These are phyloP conservation scores for Vinca major DNA, from an alignment of 305 asterid species.

Conservation along the genomic window DNA sequence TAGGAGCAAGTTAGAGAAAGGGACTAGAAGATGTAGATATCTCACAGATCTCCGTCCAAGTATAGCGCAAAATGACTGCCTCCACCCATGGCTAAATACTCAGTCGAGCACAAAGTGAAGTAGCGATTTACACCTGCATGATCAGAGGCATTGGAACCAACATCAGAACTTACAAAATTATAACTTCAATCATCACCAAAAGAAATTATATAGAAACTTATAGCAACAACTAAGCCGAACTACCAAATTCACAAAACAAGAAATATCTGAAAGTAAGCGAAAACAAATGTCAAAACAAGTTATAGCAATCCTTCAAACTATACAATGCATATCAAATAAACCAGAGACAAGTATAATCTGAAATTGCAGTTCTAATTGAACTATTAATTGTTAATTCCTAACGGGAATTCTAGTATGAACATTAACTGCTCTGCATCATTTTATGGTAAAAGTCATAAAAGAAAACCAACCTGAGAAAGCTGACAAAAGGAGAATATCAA, in stretches of 20 bases:
- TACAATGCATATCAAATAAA: neutral
- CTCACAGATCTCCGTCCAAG: constrained; percentile 91
- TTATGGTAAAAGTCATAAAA: too few relatives aligned
- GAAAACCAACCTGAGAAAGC: too few relatives aligned
- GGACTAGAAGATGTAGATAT: constrained; percentile 4
- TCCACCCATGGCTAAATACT: constrained; percentile 93
- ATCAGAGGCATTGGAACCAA: constrained; percentile 14
- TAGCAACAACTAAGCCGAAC: neutral
- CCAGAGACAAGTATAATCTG: neutral
- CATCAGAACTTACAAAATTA: constrained; percentile 3
- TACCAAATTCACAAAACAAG: neutral
- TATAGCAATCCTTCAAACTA: neutral
- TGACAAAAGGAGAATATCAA: neutral
- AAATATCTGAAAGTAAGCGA: too few relatives aligned
- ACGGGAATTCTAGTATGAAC: neutral
- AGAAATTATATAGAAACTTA: neutral
- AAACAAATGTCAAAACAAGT: neutral
- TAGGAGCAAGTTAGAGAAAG: neutral
- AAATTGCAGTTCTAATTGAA: neutral
- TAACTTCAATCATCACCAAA: neutral
- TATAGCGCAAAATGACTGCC: constrained; percentile 88
- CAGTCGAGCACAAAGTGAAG: constrained; percentile 65
- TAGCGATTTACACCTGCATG: constrained; percentile 68
- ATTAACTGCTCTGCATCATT: too few relatives aligned
- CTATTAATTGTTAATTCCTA: neutral